Conservation (phyloP, 2,329 filamentous ascomycete genomes). For the Cercospora sp. region DNA sequence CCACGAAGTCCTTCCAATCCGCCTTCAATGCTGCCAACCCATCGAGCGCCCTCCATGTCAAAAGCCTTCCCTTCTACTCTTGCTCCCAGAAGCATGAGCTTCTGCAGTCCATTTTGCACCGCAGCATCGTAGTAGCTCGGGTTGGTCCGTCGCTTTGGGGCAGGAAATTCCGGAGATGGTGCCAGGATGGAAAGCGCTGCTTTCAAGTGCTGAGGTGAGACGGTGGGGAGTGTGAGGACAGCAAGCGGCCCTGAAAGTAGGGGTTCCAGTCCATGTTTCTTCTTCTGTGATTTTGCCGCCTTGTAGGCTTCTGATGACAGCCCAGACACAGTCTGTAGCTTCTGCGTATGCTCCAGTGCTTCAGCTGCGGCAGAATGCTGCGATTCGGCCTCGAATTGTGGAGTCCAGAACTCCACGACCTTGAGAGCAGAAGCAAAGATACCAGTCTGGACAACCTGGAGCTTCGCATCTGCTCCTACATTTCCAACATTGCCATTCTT, state of each 20-base stretch:
- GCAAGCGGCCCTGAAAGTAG: slow-evolving; percentile 81
- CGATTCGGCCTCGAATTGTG: slow-evolving; percentile 32
- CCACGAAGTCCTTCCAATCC: slow-evolving; percentile 77
- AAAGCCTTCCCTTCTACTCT: slow-evolving; percentile 84
- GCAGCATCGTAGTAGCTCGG: slow-evolving; percentile 78
- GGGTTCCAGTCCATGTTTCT: slow-evolving; percentile 63
- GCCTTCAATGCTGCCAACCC: slow-evolving; percentile 76
- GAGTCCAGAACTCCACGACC: slow-evolving; percentile 76
- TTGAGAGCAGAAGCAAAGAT: slow-evolving; percentile 85
- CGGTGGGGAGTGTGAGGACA: slow-evolving; percentile 74
- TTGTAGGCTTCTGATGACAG: slow-evolving; percentile 59
- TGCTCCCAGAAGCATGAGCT: slow-evolving; percentile 82
- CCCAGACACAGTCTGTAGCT: slow-evolving; percentile 51
- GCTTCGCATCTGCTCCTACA: slow-evolving; percentile 50
- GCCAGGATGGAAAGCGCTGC: slow-evolving; percentile 76
- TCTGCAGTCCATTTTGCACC: slow-evolving; percentile 80
- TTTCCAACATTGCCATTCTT: slow-evolving; percentile 64
- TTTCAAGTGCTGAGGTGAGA: slow-evolving; percentile 82
- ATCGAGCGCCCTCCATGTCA: slow-evolving; percentile 69
- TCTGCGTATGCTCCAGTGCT: slow-evolving; percentile 32
- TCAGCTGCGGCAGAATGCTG: slow-evolving; percentile 23
- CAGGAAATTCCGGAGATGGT: slow-evolving; percentile 72
- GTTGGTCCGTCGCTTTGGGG: slow-evolving; percentile 72
- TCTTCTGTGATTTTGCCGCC: slow-evolving; percentile 43
- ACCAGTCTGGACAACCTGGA: slow-evolving; percentile 84